Conservation (phyloP, 352 stramenopile genomes). For the Globisporangium solare region DNA sequence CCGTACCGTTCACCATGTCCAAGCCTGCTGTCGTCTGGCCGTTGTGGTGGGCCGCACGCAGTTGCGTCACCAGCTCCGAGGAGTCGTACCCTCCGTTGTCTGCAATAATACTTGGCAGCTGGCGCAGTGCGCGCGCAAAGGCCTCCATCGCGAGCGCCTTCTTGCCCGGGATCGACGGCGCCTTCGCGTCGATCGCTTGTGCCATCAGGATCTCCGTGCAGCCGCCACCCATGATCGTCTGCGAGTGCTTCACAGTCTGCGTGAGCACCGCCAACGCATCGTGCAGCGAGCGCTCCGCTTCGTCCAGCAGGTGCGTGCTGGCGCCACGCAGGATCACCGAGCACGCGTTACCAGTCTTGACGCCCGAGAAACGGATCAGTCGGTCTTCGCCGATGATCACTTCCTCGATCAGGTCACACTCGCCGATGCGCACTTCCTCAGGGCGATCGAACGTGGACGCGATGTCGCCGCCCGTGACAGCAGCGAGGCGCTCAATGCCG, state of each 20-base stretch:
- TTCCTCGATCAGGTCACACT: constrained; percentile 98
- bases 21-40: constrained; percentile 93
- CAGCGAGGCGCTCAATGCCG: constrained; percentile 96
- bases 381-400: constrained; percentile 99
- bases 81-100: constrained; percentile 99
- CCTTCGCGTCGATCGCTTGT: constrained; percentile 88
- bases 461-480: constrained; percentile 95
- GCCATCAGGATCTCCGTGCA: constrained; percentile 97
- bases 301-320: constrained; percentile 95
- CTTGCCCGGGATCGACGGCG: constrained; percentile 94
- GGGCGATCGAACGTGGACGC: constrained; percentile 98
- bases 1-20: constrained; percentile 94
- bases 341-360: constrained; percentile 94
- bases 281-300: constrained; percentile 98
- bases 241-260: constrained; percentile 96
- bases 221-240: constrained; percentile 96
- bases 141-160: constrained; percentile 98
- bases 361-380: constrained; percentile 96
- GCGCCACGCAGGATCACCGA: constrained; percentile 94
- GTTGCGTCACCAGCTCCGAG: constrained; percentile 96
- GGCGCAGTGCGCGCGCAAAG: constrained; percentile 94
- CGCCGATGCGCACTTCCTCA: constrained; percentile 94
- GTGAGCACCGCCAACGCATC: constrained; percentile 97
- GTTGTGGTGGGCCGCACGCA: constrained; percentile 91
- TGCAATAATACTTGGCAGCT: constrained; percentile 97